phyloP scores from a whole-genome alignment of 1,284 basidiomycete species.

The Dichomitus squalens region DNA sequence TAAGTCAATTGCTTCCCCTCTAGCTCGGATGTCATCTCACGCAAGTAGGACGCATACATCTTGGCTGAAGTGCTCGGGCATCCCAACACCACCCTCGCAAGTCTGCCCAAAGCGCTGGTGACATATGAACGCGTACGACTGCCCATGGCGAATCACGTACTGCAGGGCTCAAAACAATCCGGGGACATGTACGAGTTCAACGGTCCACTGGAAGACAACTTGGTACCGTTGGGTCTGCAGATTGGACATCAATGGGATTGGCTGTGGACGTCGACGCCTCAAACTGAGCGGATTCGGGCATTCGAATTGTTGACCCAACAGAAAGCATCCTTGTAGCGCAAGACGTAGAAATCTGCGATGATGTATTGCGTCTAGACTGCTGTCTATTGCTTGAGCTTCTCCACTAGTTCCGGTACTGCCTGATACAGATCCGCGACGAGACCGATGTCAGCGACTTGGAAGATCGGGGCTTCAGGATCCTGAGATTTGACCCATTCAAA shows the following conservation, averaged over 20 bases:
- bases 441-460: constrained; percentile 97
- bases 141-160: constrained; percentile 44
- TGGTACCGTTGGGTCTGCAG: constrained; percentile 21
- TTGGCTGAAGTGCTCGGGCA: constrained; percentile 51
- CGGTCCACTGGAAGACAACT: constrained; percentile 20
- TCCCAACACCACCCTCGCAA: constrained; percentile 38
- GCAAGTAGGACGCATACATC: constrained; percentile 51
- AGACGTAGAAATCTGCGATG: neutral
- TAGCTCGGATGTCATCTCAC: neutral
- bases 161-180: constrained; percentile 45
- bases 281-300: constrained; percentile 23
- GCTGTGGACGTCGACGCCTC: constrained; percentile 27
- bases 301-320: constrained; percentile 4
- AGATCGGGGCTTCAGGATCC: constrained; percentile 98
- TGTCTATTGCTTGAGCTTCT: constrained; percentile 67
- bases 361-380: neutral
- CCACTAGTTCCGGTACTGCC: constrained; percentile 84
- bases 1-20: neutral
- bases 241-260: constrained; percentile 32
- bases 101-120: constrained; percentile 40
- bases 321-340: neutral
- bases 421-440: constrained; percentile 92
- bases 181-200: constrained; percentile 41
- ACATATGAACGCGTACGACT: constrained; percentile 51
- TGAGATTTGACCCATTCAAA: constrained; percentile 33